Evolutionary conservation across 1,284 basidiomycete species (phyloP), one percentile per base, ranked within the genome.

Genomic region (Earliella scabrosa): DNA sequence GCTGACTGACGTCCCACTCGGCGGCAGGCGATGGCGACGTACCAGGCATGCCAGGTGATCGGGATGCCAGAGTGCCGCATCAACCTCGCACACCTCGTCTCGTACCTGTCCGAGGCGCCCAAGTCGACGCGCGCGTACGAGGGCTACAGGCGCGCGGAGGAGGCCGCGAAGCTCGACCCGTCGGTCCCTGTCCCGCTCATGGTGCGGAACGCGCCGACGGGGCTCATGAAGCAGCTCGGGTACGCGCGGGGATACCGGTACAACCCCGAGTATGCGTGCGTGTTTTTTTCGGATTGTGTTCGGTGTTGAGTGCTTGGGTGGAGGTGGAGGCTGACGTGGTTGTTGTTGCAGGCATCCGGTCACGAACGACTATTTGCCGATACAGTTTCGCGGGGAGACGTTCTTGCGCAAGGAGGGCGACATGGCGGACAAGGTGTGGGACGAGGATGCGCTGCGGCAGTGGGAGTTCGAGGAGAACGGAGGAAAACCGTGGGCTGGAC

Each of bases 191-290:
- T 97, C 0, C 94, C 95, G 0, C 65, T 93, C 54, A 80, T 85
- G 53, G 81, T 96, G 60, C 82, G 95, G n/a, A 97, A 97, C 69
- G 93, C 93, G 1, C 93, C 94, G 2, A 96, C 94, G 5, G 72
- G 68, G 31, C 71, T 96, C 26, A 93, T 96, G 92, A 88, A 88
- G 66, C 81, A 88, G 18, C 78, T 96, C 0, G 92, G 90, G 5
- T 94, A 92, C 66, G 84, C 84, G 1, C 77, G 83, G 50, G 83
- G 80, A 24, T 94, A 94, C 66, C 72, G 73, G 47, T 97, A 97
- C 69, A 91, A 96, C 69, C 94, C 94, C 0, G 77, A 79, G 20
- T 96, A 83, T 68, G 76, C 74, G 76, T 91, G 73, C 67, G 88
- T 75, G 11, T 20, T 40, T 7, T 38, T n/a, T 58, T 39, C 21